Evolutionary conservation across 768 basidiomycete species (phyloP).

Genomic region (Suillus tomentosus): DNA sequence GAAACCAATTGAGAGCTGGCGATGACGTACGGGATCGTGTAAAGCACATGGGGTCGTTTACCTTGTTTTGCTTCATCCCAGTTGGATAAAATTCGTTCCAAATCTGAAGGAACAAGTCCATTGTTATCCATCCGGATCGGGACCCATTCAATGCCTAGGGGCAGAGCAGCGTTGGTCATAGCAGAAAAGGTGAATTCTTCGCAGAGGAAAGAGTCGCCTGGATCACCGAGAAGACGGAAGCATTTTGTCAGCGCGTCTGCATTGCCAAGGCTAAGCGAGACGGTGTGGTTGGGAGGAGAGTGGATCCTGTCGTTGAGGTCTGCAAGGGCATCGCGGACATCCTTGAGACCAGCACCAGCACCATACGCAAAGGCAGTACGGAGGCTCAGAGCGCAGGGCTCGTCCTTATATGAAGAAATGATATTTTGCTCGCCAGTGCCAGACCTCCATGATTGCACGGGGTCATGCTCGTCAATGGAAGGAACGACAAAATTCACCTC

Average conservation of each 20-base stretch:
- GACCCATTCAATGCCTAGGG: conserved; percentile 42
- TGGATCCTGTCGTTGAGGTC: conserved; percentile 40
- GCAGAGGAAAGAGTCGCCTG: conserved; percentile 44
- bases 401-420: conserved; percentile 32
- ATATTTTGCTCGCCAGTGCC: conserved; percentile 31
- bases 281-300: conserved; percentile 31
- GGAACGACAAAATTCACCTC: conserved; percentile 39
- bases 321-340: conserved; percentile 35
- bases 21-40: conserved; percentile 47
- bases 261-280: conserved; percentile 42
- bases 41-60: conserved; percentile 51
- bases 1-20: neutral
- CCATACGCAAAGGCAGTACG: conserved; percentile 41
- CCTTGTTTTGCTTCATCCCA: conserved; percentile 49
- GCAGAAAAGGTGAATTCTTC: conserved; percentile 48
- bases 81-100: conserved; percentile 42
- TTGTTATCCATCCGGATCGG: conserved; percentile 51
- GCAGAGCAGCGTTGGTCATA: conserved; percentile 43
- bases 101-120: conserved; percentile 51
- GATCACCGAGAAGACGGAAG: conserved; percentile 43
- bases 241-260: conserved; percentile 45
- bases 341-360: conserved; percentile 36
- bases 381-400: conserved; percentile 31
- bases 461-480: conserved; percentile 28
- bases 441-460: conserved; percentile 33